Percentiles rank a stretch among this genome's conserved stretches.
Evolutionary conservation across 345 rosid species (phyloP).

Genomic region (Lenwebbia sp.): DNA sequence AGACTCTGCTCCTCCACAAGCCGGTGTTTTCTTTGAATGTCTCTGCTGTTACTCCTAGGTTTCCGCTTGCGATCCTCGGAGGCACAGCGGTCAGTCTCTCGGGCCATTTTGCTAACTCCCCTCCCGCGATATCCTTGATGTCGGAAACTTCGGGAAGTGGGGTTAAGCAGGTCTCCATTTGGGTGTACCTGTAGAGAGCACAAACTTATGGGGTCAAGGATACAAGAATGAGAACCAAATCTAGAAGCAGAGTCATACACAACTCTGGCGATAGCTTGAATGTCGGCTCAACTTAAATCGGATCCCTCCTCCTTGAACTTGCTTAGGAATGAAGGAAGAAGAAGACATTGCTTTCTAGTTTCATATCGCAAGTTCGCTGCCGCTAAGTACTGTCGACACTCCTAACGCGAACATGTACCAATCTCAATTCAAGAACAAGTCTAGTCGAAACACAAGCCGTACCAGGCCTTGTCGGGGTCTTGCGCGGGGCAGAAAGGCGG

Average conservation of each 20-base stretch:
- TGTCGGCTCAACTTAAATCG: background rate
- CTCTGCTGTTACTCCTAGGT: slow-evolving; percentile 43
- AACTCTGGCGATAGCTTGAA: background rate
- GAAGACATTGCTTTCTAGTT: background rate
- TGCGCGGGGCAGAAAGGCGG: slow-evolving; percentile 54
- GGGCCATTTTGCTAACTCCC: slow-evolving; percentile 68
- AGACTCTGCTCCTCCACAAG: slow-evolving; percentile 65
- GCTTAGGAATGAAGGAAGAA: background rate
- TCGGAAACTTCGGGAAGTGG: slow-evolving; percentile 63
- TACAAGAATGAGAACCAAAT: background rate
- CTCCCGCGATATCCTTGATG: slow-evolving; percentile 60
- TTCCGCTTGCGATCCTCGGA: slow-evolving; percentile 61
- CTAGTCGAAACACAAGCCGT: background rate
- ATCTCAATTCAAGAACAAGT: background rate
- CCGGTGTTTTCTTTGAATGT: slow-evolving; percentile 37
- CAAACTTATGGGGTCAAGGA: background rate
- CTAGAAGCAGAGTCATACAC: background rate
- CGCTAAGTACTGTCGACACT: background rate
- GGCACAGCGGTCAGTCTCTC: slow-evolving; percentile 60
- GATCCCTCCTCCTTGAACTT: background rate
- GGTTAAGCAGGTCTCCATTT: slow-evolving; percentile 75
- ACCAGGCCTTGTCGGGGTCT: slow-evolving; percentile 86
- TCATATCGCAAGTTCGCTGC: background rate
- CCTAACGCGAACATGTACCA: background rate
- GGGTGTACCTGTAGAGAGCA: slow-evolving; percentile 54